Evolutionary conservation across 768 basidiomycete species (phyloP).

Genomic region (Suillus discolor): DNA sequence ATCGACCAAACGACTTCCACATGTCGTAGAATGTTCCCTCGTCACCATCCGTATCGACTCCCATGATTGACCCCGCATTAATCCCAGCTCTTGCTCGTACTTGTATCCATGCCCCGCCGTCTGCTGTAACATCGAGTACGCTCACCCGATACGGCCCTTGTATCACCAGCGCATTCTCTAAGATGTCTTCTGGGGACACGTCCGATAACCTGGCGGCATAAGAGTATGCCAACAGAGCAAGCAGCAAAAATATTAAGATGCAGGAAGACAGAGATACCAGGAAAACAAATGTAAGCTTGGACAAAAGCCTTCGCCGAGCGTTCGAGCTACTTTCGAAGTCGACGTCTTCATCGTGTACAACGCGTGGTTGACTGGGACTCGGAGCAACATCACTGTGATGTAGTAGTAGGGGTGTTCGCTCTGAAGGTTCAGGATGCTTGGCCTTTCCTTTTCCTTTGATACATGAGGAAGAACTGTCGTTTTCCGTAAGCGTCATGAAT

Average conservation of each 20-base stretch:
- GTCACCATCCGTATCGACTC: constrained; percentile 47
- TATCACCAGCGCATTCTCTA: constrained; percentile 56
- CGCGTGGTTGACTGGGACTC: constrained; percentile 22
- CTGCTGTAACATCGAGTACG: constrained; percentile 59
- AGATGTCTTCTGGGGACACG: constrained; percentile 58
- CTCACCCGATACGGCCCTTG: constrained; percentile 63
- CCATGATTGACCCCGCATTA: constrained; percentile 65
- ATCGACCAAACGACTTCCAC: constrained; percentile 71
- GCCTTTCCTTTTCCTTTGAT: constrained; percentile 32
- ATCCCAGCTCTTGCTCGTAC: constrained; percentile 62
- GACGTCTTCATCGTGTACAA: constrained; percentile 15
- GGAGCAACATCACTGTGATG: constrained; percentile 19
- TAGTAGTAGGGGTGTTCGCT: constrained; percentile 31
- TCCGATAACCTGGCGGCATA: constrained; percentile 60
- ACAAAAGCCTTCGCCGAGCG: constrained; percentile 32
- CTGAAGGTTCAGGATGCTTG: constrained; percentile 26
- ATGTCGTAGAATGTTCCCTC: constrained; percentile 47
- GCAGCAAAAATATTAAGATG: constrained; percentile 43
- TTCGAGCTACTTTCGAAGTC: constrained; percentile 24
- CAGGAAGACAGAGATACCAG: constrained; percentile 55
- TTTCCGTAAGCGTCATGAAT: constrained; percentile 23
- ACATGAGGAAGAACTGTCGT: constrained; percentile 16
- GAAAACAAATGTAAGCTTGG: constrained; percentile 50
- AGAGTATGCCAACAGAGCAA: constrained; percentile 62
- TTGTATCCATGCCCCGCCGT: constrained; percentile 61